Base-by-base conservation (phyloP, 1,139 yeast species). In the Saccharomycopsis phalli region DNA sequence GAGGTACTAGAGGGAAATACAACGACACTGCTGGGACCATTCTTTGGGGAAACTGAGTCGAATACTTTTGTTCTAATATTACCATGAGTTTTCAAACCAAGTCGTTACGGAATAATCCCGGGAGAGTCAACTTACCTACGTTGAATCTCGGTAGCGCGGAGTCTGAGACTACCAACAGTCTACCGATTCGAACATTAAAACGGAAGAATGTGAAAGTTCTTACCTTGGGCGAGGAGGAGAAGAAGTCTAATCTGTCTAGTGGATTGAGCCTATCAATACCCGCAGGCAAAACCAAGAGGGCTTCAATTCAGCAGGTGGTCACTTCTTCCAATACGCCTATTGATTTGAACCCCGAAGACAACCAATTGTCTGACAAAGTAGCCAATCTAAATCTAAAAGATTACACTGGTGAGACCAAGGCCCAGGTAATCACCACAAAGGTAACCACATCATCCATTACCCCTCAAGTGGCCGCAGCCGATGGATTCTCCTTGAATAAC, bases 401-500 rank as follows among this genome's bases (percentile, higher is more conserved):
- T 10, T 42, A 39, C 37, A 44, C 46, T 3, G 48, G 46, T 6
- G 30, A 23, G 2, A 34, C 47, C 16, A 40, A 35, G 26, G 27
- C 40, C 4, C 47, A 43, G 27, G 38, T 40, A 14, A 42, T 42
- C 13, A 45, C 44, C 22, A 36, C 46, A 2, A 39, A 37, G 28
- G 37, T 40, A 4, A 37, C 41, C 19, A 37, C 41, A 16, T 35
- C 25, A 22, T 17, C 36, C 8, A 41, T 35, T 13, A 32, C 27
- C 7, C 34, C 37, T 14, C 34, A 33, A 8, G 14, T 25, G 19
- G 18, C 30, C 16, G 29, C 27, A 5, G 32, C 27, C 14, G 41
- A 34, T 10, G 42, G 41, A n/a, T 45, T 45, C 30, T 13, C 28
- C 26, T 33, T 45, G 14, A 45, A 43, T 38, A 42, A 74, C 43